Conservation (phyloP, 768 basidiomycete species). For the Boletus subcaerulescens region DNA sequence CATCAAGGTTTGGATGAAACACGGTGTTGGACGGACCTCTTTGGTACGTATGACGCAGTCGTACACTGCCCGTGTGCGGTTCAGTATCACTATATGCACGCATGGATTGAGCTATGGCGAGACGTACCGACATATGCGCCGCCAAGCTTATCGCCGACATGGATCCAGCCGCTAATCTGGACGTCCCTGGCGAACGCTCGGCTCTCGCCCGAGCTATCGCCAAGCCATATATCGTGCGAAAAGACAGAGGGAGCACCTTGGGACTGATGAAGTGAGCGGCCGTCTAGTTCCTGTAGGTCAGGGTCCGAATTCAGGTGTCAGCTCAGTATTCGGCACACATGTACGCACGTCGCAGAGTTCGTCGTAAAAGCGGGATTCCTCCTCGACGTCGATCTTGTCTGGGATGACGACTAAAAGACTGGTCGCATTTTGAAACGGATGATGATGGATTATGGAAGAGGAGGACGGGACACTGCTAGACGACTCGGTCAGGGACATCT, state of each 20-base stretch:
- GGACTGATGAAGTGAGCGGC: conserved; percentile 24
- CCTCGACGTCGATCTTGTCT: conserved; percentile 61
- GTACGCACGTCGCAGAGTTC: conserved; percentile 49
- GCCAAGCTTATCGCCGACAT: conserved; percentile 63
- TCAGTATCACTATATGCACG: neutral
- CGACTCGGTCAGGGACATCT: neutral
- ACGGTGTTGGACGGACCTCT: conserved; percentile 34
- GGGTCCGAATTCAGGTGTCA: neutral
- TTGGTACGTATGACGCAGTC: conserved; percentile 68
- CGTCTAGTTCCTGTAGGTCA: conserved; percentile 20
- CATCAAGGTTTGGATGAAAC: no score
- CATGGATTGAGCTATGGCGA: neutral
- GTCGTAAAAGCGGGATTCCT: conserved; percentile 65
- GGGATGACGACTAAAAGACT: conserved; percentile 54
- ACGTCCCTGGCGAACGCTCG: conserved; percentile 63
- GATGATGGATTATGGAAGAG: conserved; percentile 13
- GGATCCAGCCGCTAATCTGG: conserved; percentile 66
- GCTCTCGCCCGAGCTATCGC: conserved; percentile 54
- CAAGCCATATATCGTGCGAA: conserved; percentile 69
- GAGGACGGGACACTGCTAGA: conserved; percentile 4
- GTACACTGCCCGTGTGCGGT: conserved; percentile 46
- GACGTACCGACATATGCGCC: conserved; percentile 62
- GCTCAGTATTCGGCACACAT: neutral
- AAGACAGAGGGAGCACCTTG: conserved; percentile 51
- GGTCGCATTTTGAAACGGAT: conserved; percentile 48